A percentile compares a stretch with the other conserved stretches of the same genome.
Evolutionary conservation across 768 basidiomycete species (phyloP).

Genomic region (Boletus subcaerulescens): DNA sequence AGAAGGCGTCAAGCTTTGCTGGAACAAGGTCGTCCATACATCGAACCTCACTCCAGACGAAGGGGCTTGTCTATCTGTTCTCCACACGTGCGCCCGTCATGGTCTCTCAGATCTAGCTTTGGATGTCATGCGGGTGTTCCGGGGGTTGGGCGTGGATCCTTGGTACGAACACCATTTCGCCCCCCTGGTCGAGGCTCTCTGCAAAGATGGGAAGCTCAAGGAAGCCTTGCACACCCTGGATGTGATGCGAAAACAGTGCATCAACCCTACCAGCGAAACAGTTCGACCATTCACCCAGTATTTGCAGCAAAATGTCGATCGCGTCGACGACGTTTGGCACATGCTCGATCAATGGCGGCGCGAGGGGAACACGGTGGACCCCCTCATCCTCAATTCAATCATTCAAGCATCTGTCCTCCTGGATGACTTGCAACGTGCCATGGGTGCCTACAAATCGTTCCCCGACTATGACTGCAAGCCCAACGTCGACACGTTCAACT

Average conservation of each 20-base stretch:
- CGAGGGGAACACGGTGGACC: conserved; percentile 51
- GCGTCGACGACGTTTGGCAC: conserved; percentile 63
- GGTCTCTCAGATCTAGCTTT: conserved; percentile 70
- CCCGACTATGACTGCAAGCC: conserved; percentile 54
- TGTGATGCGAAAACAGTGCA: conserved; percentile 54
- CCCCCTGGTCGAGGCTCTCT: conserved; percentile 73
- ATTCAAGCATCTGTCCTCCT: conserved; percentile 59
- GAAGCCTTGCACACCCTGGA: conserved; percentile 61
- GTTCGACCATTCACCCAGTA: conserved; percentile 49
- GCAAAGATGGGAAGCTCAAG: conserved; percentile 50
- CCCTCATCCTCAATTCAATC: conserved; percentile 62
- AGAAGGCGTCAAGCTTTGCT: conserved; percentile 62
- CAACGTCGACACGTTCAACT: conserved; percentile 64
- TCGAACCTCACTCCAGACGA: conserved; percentile 64
- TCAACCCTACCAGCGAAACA: conserved; percentile 51
- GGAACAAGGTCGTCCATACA: conserved; percentile 55
- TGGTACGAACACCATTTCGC: conserved; percentile 72
- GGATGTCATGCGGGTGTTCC: conserved; percentile 59
- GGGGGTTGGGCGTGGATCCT: conserved; percentile 44
- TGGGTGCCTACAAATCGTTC: conserved; percentile 71
- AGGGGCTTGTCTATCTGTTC: conserved; percentile 65
- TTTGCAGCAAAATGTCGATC: conserved; percentile 46
- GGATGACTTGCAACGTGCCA: conserved; percentile 70
- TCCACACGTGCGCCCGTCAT: conserved; percentile 70
- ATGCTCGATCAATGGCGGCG: conserved; percentile 58